phyloP scores from a whole-genome alignment of 2,329 filamentous ascomycete genomes.

The Ophiosphaerella korrae region DNA sequence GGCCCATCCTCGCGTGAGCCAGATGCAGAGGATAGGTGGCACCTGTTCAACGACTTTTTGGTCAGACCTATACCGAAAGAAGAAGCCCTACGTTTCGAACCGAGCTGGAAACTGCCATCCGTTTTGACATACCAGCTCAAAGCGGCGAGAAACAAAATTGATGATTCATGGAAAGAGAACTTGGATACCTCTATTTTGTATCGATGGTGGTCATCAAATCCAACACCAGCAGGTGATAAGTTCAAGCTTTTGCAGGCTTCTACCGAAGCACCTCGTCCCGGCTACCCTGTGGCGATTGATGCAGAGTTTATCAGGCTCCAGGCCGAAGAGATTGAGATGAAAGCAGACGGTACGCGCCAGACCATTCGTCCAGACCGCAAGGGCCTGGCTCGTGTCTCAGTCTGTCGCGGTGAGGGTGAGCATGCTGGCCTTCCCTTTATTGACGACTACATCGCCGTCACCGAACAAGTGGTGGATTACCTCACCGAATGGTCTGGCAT shows the following conservation, averaged over 20 bases:
- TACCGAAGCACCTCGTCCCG: conserved; percentile 69
- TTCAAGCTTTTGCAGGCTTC: conserved; percentile 64
- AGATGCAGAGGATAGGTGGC: conserved; percentile 75
- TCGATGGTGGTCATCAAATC: conserved; percentile 64
- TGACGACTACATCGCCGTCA: conserved; percentile 93
- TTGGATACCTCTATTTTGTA: conserved; percentile 87
- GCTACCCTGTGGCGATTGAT: conserved; percentile 84
- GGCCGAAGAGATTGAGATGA: conserved; percentile 93
- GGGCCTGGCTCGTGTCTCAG: conserved; percentile 89
- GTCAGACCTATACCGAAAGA: conserved; percentile 79
- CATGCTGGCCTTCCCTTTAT: conserved; percentile 87
- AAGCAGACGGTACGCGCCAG: conserved; percentile 88
- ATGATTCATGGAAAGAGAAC: conserved; percentile 82
- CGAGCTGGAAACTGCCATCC: conserved; percentile 89
- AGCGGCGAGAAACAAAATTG: conserved; percentile 77
- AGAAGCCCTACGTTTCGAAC: conserved; percentile 87
- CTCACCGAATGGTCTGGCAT: conserved; percentile 94
- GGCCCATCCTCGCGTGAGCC: conserved; percentile 67
- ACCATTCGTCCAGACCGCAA: conserved; percentile 90
- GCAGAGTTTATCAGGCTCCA: conserved; percentile 95
- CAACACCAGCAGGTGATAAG: conserved; percentile 55
- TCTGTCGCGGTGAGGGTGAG: conserved; percentile 78
- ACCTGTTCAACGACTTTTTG: conserved; percentile 96
- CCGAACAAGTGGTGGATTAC: conserved; percentile 92
- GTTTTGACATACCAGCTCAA: conserved; percentile 87